Conservation (phyloP, 192 early-diverging fungal genomes). For the Irineochytrium annulatum region DNA sequence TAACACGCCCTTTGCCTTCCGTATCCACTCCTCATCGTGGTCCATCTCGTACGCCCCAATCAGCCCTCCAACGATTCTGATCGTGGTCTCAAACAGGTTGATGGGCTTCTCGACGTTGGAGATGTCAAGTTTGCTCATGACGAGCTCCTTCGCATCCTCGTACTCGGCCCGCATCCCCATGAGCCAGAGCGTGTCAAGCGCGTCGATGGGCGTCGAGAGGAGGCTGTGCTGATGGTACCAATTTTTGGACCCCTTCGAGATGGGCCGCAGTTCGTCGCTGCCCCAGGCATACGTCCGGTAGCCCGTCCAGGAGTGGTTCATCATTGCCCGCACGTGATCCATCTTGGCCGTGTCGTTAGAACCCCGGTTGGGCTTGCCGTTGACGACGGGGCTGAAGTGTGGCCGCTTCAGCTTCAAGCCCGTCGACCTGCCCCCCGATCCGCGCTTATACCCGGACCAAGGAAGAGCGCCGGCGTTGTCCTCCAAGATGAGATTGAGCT, state of each 20-base stretch:
- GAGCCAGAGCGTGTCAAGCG: constrained; percentile 81
- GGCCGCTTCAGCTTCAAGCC: not conserved
- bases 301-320: constrained; percentile 52
- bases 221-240: constrained; percentile 29
- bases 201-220: constrained; percentile 71
- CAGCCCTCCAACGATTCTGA: constrained; percentile 77
- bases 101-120: constrained; percentile 34
- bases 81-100: constrained; percentile 81
- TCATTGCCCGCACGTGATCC: not conserved
- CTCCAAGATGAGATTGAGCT: not conserved
- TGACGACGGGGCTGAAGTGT: not conserved
- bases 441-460: not conserved
- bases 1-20: constrained; percentile 68
- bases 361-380: not conserved
- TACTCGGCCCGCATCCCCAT: constrained; percentile 82
- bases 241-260: constrained; percentile 20
- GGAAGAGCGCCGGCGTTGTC: not conserved
- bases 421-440: not conserved
- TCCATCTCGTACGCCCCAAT: constrained; percentile 82
- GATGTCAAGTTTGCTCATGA: constrained; percentile 51
- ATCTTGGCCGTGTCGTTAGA: not conserved
- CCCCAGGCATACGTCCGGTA: constrained; percentile 78
- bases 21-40: constrained; percentile 59
- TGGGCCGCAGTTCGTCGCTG: constrained; percentile 55
- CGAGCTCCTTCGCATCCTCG: constrained; percentile 62